Percentiles rank a stretch among this genome's conserved stretches.
Conservation (phyloP, 164 flowering plant species). For the grape (Vitis vinifera) region DNA sequence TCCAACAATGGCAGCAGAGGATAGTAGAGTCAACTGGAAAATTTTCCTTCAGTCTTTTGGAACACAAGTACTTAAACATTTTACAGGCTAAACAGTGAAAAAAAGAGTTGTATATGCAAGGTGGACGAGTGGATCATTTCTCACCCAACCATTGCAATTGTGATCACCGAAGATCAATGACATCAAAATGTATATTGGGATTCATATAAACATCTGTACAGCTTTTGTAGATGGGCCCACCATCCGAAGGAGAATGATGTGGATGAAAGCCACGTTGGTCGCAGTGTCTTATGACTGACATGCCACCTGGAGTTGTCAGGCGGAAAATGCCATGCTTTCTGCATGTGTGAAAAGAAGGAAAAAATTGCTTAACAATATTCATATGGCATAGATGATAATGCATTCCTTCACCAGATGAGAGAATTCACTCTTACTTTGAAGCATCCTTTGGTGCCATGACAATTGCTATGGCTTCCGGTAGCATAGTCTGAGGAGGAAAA, state of each 20-base stretch:
- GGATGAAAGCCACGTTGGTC: slow-evolving; percentile 91
- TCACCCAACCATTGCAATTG: background rate
- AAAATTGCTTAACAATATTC: background rate
- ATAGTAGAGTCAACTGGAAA: too few relatives aligned
- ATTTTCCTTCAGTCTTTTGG: too few relatives aligned
- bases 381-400: background rate
- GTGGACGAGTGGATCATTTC: slow-evolving; percentile 8
- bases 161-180: slow-evolving; percentile 83
- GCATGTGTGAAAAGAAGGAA: slow-evolving; percentile 10
- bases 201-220: slow-evolving; percentile 94
- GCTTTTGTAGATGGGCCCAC: slow-evolving; percentile 80
- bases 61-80: background rate
- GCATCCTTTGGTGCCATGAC: slow-evolving; percentile 95
- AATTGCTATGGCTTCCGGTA: slow-evolving; percentile 95
- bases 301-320: slow-evolving; percentile 83
- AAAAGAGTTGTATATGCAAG: background rate
- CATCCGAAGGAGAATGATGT: slow-evolving; percentile 79
- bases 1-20: too few relatives aligned
- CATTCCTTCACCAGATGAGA: background rate
- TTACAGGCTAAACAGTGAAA: background rate
- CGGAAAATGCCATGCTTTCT: slow-evolving; percentile 91
- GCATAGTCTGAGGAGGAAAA: slow-evolving; percentile 63
- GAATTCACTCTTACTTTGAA: slow-evolving; percentile 42
- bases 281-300: slow-evolving; percentile 78
- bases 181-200: slow-evolving; percentile 70